These are phyloP conservation scores for Pyricularia pennisetigena DNA, from an alignment of 2,329 filamentous ascomycete genomes.

Conservation along the genomic window DNA sequence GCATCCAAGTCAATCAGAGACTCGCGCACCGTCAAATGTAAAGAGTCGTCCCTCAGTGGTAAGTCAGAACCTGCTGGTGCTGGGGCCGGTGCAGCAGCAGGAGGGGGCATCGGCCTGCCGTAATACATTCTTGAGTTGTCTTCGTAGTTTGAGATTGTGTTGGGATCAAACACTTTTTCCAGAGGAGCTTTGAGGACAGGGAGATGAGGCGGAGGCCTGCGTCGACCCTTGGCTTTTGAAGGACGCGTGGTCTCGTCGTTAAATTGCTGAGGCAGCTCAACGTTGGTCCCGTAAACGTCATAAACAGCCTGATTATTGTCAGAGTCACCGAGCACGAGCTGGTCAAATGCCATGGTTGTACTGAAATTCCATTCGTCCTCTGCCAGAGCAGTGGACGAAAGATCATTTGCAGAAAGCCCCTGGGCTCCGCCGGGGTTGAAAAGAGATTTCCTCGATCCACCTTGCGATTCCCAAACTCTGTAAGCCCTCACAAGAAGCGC, in stretches of 20 bases:
- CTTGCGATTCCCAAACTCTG: conserved; percentile 65
- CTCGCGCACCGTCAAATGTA: conserved; percentile 43
- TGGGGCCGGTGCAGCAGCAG: conserved; percentile 23
- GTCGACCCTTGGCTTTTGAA: conserved; percentile 39
- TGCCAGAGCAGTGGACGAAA: conserved; percentile 32
- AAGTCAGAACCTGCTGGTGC: conserved; percentile 40
- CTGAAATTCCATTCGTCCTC: conserved; percentile 60
- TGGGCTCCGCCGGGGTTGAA: conserved; percentile 52
- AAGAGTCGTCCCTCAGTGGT: conserved; percentile 47
- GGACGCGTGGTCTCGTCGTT: conserved; percentile 40
- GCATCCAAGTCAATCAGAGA: conserved; percentile 57
- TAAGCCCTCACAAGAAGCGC: conserved; percentile 60
- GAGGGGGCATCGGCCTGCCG: conserved; percentile 31
- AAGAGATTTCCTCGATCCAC: conserved; percentile 58
- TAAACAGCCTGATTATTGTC: conserved; percentile 48
- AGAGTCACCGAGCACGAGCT: conserved; percentile 40
- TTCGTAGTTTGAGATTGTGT: conserved; percentile 54
- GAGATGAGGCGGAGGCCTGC: conserved; percentile 48
- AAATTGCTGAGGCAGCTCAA: conserved; percentile 38
- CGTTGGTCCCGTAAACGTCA: conserved; percentile 44
- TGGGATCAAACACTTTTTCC: conserved; percentile 57
- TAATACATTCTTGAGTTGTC: conserved; percentile 55
- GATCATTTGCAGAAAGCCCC: conserved; percentile 31
- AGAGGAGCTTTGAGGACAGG: conserved; percentile 48
- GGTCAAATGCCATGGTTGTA: conserved; percentile 55